phyloP scores from a whole-genome alignment of 345 rosid genomes.

The Eucalyptus rudis region DNA sequence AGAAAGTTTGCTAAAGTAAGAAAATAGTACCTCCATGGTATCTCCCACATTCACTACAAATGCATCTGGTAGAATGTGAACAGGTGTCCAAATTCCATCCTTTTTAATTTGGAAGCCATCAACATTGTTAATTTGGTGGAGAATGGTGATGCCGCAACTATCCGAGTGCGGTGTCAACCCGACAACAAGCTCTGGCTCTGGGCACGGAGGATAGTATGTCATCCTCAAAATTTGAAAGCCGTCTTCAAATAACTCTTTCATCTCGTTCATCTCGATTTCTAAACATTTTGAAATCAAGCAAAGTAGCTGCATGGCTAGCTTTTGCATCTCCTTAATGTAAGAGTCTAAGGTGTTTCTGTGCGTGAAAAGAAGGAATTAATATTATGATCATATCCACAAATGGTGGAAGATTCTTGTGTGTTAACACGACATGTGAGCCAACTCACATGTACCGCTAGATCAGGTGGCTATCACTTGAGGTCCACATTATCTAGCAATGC shows the following conservation, averaged over 20 bases:
- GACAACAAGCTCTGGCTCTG: slow-evolving; percentile 7
- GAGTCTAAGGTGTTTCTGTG: slow-evolving; percentile 11
- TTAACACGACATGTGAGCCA: not conserved
- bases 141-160: not conserved
- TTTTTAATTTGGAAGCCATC: slow-evolving; percentile 9
- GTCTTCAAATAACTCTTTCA: slow-evolving; percentile 17
- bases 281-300: slow-evolving; percentile 1
- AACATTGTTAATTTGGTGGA: slow-evolving; percentile 3
- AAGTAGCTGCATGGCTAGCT: slow-evolving; percentile 5
- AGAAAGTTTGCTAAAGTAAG: not conserved
- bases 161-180: slow-evolving; percentile 15
- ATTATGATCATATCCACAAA: not conserved
- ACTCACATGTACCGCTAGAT: not conserved
- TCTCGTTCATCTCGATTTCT: not conserved
- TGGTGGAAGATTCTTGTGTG: not conserved
- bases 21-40: slow-evolving; percentile 1
- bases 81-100: slow-evolving; percentile 2
- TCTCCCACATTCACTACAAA: slow-evolving; percentile 9
- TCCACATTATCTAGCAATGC: not conserved
- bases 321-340: slow-evolving; percentile 10
- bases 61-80: not conserved
- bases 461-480: not conserved
- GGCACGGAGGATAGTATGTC: slow-evolving; percentile 6
- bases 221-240: slow-evolving; percentile 16
- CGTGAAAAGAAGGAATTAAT: not conserved